Evolutionary conservation across 2,329 filamentous ascomycete genomes (phyloP).

Genomic region (Mycocentrospora acerina): DNA sequence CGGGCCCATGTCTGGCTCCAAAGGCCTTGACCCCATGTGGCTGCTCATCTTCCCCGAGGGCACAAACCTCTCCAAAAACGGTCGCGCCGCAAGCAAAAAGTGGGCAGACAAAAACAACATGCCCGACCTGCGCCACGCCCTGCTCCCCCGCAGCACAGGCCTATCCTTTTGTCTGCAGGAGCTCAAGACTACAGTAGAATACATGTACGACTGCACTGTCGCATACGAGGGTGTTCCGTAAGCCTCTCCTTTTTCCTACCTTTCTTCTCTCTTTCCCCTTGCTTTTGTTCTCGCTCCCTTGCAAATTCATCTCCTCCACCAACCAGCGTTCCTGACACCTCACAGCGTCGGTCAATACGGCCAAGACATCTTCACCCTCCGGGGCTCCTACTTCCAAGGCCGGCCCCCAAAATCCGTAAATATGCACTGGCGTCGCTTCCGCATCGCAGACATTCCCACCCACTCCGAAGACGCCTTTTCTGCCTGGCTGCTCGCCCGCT

Average conservation of each 20-base stretch:
- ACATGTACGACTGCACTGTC: slow-evolving; percentile 89
- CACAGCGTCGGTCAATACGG: slow-evolving; percentile 63
- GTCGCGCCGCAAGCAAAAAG: slow-evolving; percentile 65
- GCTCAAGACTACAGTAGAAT: slow-evolving; percentile 72
- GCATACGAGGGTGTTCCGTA: slow-evolving; percentile 93
- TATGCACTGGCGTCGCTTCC: slow-evolving; percentile 92
- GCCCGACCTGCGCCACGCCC: slow-evolving; percentile 67
- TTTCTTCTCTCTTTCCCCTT: slow-evolving; percentile 4
- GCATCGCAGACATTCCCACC: slow-evolving; percentile 75
- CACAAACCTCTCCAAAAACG: slow-evolving; percentile 78
- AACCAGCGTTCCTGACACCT: no score
- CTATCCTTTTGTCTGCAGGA: slow-evolving; percentile 78
- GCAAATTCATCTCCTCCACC: no score
- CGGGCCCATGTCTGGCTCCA: slow-evolving; percentile 41
- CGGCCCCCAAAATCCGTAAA: slow-evolving; percentile 91
- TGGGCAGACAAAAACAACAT: slow-evolving; percentile 77
- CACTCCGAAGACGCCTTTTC: slow-evolving; percentile 73
- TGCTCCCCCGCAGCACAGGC: slow-evolving; percentile 79
- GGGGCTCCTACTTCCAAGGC: slow-evolving; percentile 84
- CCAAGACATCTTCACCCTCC: slow-evolving; percentile 82
- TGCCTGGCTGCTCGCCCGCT: slow-evolving; percentile 77
- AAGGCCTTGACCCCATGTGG: slow-evolving; percentile 79
- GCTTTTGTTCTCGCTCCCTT: no score
- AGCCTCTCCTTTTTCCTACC: slow-evolving; percentile 46
- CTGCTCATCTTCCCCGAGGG: slow-evolving; percentile 85